Base-by-base conservation (phyloP, 179 eudicot genomes). In the Silene coronaria region DNA sequence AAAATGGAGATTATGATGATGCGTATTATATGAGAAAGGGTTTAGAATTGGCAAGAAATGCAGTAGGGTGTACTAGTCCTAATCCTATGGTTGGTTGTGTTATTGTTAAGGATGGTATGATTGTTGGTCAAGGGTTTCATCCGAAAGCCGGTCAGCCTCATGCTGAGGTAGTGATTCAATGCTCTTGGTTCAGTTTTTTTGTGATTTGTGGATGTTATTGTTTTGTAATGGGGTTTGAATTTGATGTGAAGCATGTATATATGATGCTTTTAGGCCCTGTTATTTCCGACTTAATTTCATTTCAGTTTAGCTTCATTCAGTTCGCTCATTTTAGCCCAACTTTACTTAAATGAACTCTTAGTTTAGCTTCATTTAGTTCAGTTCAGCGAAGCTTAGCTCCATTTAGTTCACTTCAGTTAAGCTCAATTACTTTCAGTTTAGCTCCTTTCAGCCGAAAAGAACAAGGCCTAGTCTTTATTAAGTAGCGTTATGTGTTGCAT, bases 81-180 rank as follows among this genome's bases (percentile, higher is more conserved):
- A 92, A 95, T 88, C 99, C 99, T 17, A 88, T 95, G 99, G 97
- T 92, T 74, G 99, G 99, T 0, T 92, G 99, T 86, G 89, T 92
- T 8, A 86, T 92, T 80, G 97, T 92, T 67, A 95, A 88, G 68
- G 90, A 87, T 84, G 95, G 91, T 61, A 68, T 86, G 73, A 80
- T 95, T 78, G 96, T 95, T 72, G 99, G 97, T 71, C 90, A 95
- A 88, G 97, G 99, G 16, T 95, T 95, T 82, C 99, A 95, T 76
- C 99, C 99, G 6, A 95, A 90, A 82, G 96, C 96, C 75, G 95
- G 97, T 3, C 91, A 88, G 68, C 97, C 98, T 79, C 98, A 95
- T 87, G 99, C 95, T 81, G 99, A 92, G 97, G 97, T 93, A 80
- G 63, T 34, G 9, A 28, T 55, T 58, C 57, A 32, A 1, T 48